Evolutionary conservation across 2,329 filamentous ascomycete species (phyloP), one percentile per base, ranked within the genome.

Genomic region (Aspergillus nomiae): DNA sequence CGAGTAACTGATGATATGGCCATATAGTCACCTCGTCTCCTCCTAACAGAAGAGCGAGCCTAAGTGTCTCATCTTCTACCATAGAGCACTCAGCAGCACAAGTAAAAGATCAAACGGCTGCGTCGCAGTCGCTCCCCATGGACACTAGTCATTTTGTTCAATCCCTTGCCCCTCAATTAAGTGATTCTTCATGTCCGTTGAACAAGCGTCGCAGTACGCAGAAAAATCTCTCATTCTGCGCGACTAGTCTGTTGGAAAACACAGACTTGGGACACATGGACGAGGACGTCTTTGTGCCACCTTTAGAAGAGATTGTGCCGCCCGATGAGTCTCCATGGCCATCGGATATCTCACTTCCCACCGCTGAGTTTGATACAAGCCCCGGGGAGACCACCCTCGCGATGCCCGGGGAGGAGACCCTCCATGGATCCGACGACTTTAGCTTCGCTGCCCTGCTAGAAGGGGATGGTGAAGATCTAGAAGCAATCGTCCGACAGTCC

Each of bases 401-500:
- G 16, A 32, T 62, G 1, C 26, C 60, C 1, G 53, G 63, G 12
- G 63, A 64, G 3, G 63, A 66, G 28, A 58, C 58, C 9, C 56
- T 59, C 30, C 55, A 58, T 4, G 54, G 59, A n/a, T 58, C 58
- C 7, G 68, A 69, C 11, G 66, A 60, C 12, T 67, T 74, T 26
- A 76, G 70, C 38, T 76, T 78, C 61, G 73, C 74, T 34, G 70
- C 71, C n/a, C 60, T 77, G 12, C 62, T 77, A 21, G 73, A 76
- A 56, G 72, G 71, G 10, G 71, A 76, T 8, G 67, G 83, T 19
- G 82, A 85, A 32, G 83, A 84, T 46, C 76, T 87, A 14, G 85
- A 88, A 69, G 85, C 88, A 60, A 81, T 88, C 50, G 76, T 84
- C 21, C 79, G 84, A 41, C 72, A 76, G 48, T 67, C 74, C 11